These are phyloP conservation scores for Mycena metata DNA, from an alignment of 768 basidiomycete species.

Conservation along the genomic window DNA sequence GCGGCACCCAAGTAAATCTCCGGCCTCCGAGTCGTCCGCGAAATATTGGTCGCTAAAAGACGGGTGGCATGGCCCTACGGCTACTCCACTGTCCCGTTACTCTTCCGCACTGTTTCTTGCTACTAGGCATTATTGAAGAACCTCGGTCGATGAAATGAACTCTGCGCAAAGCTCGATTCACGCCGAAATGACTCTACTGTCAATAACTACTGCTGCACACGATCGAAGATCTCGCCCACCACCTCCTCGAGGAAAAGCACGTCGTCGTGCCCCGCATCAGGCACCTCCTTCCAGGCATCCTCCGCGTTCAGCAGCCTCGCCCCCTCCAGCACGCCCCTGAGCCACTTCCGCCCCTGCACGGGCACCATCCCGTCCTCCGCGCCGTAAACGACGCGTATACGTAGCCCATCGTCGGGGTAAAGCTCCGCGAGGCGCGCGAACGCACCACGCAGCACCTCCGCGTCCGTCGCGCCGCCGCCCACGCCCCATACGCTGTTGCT, in stretches of 20 bases:
- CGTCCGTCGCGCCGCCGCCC: slow-evolving; percentile 25
- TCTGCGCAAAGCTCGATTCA: too few species aligned
- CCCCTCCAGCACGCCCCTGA: slow-evolving; percentile 17
- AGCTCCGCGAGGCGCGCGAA: slow-evolving; percentile 25
- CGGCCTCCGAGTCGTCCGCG: too few species aligned
- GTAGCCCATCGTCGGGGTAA: slow-evolving; percentile 5
- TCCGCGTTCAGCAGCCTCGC: slow-evolving; percentile 6
- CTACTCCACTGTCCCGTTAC: too few species aligned
- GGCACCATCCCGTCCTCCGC: slow-evolving; percentile 35
- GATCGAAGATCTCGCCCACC: slow-evolving; percentile 13
- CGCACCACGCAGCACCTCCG: slow-evolving; percentile 15
- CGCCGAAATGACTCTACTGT: too few species aligned
- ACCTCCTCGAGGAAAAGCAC: slow-evolving; percentile 33
- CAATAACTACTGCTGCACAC: not conserved
- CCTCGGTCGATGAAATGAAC: too few species aligned
- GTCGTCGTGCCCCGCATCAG: slow-evolving; percentile 33
- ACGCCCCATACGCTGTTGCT: slow-evolving; percentile 30
- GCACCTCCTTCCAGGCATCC: slow-evolving; percentile 31
- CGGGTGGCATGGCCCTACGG: too few species aligned
- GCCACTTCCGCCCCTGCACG: slow-evolving; percentile 26
- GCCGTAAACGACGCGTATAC: slow-evolving; percentile 30
- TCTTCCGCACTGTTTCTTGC: too few species aligned
- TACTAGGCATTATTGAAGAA: too few species aligned
- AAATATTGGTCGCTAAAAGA: too few species aligned
- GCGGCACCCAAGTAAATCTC: too few species aligned